These are phyloP conservation scores for Naegleria gruberi DNA, from an alignment of 208 protist genomes.

Conservation along the genomic window DNA sequence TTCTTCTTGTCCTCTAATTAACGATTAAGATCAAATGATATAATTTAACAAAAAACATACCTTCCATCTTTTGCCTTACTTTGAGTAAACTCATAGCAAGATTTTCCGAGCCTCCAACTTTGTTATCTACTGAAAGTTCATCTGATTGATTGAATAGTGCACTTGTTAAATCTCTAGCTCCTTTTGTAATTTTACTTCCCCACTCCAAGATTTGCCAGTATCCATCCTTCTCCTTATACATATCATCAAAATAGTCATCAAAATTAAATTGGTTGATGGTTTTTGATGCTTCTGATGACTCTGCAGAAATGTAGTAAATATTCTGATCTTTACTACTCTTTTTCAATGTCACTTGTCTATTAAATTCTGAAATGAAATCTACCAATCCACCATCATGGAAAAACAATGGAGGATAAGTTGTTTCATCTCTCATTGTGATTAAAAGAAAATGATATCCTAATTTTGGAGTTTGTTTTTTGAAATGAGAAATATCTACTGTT, in stretches of 20 bases:
- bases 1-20: background rate
- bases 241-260: slow-evolving; percentile 20
- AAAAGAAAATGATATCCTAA: background rate
- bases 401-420: slow-evolving; percentile 9
- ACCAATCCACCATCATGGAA: slow-evolving; percentile 17
- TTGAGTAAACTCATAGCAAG: too few species aligned
- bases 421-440: background rate
- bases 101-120: background rate
- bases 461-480: slow-evolving; percentile 10
- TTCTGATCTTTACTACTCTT: background rate
- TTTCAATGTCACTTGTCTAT: background rate
- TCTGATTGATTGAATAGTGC: background rate
- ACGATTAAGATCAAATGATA: background rate
- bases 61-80: too few species aligned
- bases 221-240: background rate
- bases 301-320: background rate
- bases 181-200: background rate
- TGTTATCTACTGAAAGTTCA: too few species aligned
- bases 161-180: background rate
- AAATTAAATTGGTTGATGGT: slow-evolving; percentile 10
- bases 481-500: slow-evolving; percentile 6
- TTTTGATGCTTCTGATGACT: background rate
- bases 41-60: too few species aligned
- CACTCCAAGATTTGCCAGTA: background rate
- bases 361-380: background rate